Conservation (phyloP, 371 early-diverging fungal species). For the Mucor plumbeus region DNA sequence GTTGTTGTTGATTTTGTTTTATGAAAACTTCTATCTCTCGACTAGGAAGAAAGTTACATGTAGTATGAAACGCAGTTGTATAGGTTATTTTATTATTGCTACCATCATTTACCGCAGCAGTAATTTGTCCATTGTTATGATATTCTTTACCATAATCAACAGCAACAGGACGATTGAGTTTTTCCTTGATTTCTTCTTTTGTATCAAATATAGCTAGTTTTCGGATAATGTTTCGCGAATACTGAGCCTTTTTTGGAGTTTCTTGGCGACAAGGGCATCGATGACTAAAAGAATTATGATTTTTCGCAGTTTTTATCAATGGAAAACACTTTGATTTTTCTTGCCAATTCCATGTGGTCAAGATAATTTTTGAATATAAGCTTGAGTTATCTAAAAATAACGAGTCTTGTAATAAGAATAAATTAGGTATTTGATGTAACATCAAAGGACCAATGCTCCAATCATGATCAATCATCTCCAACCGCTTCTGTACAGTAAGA, state of each 20-base stretch:
- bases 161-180: no score
- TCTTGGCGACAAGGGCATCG: not conserved
- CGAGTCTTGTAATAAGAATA: not conserved
- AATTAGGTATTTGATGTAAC: constrained; percentile 12
- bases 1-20: not conserved
- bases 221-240: not conserved
- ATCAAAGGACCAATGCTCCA: constrained; percentile 2
- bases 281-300: not conserved
- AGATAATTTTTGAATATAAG: not conserved
- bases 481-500: constrained; percentile 9
- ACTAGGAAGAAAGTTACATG: not conserved
- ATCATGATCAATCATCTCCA: constrained; percentile 4
- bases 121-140: not conserved
- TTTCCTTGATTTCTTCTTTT: no score
- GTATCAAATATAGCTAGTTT: constrained; percentile 1
- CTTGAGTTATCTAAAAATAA: not conserved
- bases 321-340: constrained; percentile 17
- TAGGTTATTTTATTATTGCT: not conserved
- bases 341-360: constrained; percentile 14
- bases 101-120: not conserved
- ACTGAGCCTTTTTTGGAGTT: not conserved
- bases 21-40: not conserved
- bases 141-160: not conserved
- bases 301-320: not conserved
- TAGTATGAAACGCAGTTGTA: not conserved